Percentiles rank a stretch among this genome's conserved stretches.
These are phyloP conservation scores for Polyplosphaeria fusca DNA, from an alignment of 495 filamentous ascomycete genomes.

Conservation along the genomic window DNA sequence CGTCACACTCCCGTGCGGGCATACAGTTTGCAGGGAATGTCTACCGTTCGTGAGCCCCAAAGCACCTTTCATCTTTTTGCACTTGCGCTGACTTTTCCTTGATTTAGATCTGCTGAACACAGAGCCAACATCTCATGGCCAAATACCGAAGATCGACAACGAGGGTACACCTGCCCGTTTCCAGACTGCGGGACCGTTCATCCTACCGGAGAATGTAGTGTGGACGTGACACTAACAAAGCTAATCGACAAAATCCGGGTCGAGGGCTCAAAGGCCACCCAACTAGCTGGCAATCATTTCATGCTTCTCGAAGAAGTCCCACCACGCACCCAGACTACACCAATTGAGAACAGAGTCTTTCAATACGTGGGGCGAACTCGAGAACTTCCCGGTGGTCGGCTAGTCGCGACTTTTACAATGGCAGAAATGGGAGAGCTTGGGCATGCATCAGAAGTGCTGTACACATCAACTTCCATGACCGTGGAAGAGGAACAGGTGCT, in stretches of 20 bases:
- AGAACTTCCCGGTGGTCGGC: slow-evolving; percentile 51
- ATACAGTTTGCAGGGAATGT: slow-evolving; percentile 71
- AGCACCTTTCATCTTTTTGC: no score
- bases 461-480: slow-evolving; percentile 43
- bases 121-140: slow-evolving; percentile 74
- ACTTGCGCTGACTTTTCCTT: no score
- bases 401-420: slow-evolving; percentile 59
- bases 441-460: slow-evolving; percentile 54
- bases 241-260: slow-evolving; percentile 54
- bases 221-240: slow-evolving; percentile 72
- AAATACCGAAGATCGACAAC: slow-evolving; percentile 56
- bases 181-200: slow-evolving; percentile 65
- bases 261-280: slow-evolving; percentile 44
- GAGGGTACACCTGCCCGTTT: slow-evolving; percentile 72
- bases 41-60: no score
- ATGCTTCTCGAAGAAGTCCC: slow-evolving; percentile 46
- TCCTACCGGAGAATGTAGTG: slow-evolving; percentile 67
- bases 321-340: slow-evolving; percentile 46
- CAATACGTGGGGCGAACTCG: slow-evolving; percentile 32
- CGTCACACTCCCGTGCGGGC: slow-evolving; percentile 78
- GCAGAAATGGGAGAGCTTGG: slow-evolving; percentile 53
- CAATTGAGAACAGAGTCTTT: slow-evolving; percentile 39
- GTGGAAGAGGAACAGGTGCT: slow-evolving; percentile 43
- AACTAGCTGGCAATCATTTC: slow-evolving; percentile 35
- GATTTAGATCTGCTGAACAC: slow-evolving; percentile 50